Conservation (phyloP, 768 basidiomycete genomes). For the Kondoa malvinella region DNA sequence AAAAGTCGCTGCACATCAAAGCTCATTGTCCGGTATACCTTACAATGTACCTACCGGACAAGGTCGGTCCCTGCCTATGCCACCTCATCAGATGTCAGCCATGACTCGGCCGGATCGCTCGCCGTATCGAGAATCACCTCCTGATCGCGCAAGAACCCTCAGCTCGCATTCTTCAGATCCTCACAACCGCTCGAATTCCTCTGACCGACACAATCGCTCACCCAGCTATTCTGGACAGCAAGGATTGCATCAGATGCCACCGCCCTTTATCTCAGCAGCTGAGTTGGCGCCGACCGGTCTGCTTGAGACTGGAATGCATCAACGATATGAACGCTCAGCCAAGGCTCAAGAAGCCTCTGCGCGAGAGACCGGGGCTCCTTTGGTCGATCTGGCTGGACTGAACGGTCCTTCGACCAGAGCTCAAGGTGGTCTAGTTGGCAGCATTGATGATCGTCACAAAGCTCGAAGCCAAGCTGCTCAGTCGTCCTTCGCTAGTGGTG, state of each 20-base stretch:
- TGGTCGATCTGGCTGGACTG: conserved; percentile 98
- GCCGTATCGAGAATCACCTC: not conserved
- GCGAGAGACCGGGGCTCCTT: conserved; percentile 70
- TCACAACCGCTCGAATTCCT: conserved; percentile 3
- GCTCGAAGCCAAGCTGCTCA: conserved; percentile 90
- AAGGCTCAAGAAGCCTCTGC: conserved; percentile 88
- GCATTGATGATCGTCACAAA: conserved; percentile 84
- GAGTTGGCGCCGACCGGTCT: conserved; percentile 39
- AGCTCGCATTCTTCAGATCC: not conserved
- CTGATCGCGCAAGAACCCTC: not conserved
- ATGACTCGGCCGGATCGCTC: not conserved
- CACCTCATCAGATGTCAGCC: not conserved
- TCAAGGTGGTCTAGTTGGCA: conserved; percentile 85
- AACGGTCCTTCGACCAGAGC: conserved; percentile 82
- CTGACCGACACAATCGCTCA: not conserved
- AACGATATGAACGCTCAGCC: conserved; percentile 87
- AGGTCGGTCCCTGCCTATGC: not conserved
- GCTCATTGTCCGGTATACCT: not conserved
- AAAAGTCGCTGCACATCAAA: not conserved
- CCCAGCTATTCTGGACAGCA: not conserved
- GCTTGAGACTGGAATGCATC: conserved; percentile 83
- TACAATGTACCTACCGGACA: not conserved
- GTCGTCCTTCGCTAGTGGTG: conserved; percentile 81
- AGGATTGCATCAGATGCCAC: conserved; percentile 9
- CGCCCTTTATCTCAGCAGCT: conserved; percentile 7